phyloP scores from a whole-genome alignment of 805 yeast genomes.

The Wickerhamomyces chambardii region DNA sequence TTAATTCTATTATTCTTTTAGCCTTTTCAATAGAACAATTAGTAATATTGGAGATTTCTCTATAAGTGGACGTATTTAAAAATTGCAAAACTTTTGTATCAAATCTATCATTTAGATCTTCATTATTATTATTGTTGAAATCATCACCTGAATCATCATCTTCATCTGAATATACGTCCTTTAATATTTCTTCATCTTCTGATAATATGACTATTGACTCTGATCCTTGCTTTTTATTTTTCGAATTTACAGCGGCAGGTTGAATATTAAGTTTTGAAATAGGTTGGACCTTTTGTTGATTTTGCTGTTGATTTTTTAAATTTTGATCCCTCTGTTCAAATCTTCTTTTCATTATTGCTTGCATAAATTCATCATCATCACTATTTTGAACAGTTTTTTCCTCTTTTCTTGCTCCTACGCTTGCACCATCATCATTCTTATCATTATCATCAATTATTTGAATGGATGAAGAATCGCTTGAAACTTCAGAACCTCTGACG shows the following conservation, averaged over 20 bases:
- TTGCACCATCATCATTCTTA: no score
- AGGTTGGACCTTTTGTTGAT: constrained; percentile 1
- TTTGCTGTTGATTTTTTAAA: constrained; percentile 1
- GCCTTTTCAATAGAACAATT: constrained; percentile 63
- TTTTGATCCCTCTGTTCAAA: no score
- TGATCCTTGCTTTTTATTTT: no score
- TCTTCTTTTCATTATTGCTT: no score
- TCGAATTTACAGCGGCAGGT: no score
- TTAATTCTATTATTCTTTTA: constrained; percentile 43
- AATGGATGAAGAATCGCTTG: no score
- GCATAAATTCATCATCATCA: constrained; percentile 15
- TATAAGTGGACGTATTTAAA: constrained; percentile 65
- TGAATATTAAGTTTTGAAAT: no score
- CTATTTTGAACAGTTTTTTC: constrained; percentile 16
- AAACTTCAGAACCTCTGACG: constrained; percentile 33
- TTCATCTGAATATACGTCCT: constrained; percentile 37
- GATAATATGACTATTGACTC: no score
- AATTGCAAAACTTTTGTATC: constrained; percentile 67
- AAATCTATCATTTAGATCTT: constrained; percentile 27
- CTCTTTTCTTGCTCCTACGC: no score
- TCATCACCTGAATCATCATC: constrained; percentile 37
- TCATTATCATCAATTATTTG: no score
- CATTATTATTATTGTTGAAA: constrained; percentile 20
- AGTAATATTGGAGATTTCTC: constrained; percentile 76
- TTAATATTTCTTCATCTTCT: constrained; percentile 34